Evolutionary conservation across 1,284 basidiomycete species (phyloP).

Genomic region (Schizophyllum commune): DNA sequence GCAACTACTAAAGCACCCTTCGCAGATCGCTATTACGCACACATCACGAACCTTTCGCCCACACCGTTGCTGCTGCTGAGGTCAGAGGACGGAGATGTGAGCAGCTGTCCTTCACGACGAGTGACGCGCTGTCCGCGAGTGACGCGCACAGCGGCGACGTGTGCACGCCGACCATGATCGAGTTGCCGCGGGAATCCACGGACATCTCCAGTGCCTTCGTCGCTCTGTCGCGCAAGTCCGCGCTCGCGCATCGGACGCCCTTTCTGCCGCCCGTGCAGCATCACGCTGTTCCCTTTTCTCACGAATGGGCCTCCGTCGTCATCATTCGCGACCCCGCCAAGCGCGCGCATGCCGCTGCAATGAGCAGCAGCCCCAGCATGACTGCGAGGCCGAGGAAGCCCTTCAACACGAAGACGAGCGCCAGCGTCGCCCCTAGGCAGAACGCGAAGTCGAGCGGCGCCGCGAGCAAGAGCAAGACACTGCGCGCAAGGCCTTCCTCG

Average conservation of each 20-base stretch:
- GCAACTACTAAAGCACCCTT: constrained; percentile 27
- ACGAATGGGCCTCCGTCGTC: no score
- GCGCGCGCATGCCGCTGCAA: constrained; percentile 31
- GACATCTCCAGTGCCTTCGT: constrained; percentile 2
- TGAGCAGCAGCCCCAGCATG: constrained; percentile 31
- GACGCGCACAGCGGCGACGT: background rate
- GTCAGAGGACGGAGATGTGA: no score
- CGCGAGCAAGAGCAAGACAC: constrained; percentile 33
- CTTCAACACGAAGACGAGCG: constrained; percentile 13
- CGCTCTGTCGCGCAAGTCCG: constrained; percentile 6
- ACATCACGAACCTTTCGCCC: background rate
- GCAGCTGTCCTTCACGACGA: no score
- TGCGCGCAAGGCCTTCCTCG: constrained; percentile 33
- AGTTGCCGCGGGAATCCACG: constrained; percentile 3
- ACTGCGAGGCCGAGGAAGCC: constrained; percentile 42
- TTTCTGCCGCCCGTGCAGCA: constrained; percentile 10
- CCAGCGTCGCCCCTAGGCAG: background rate
- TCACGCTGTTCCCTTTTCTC: constrained; percentile 20
- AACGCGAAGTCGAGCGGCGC: background rate
- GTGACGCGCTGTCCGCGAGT: background rate
- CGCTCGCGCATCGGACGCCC: constrained; percentile 12
- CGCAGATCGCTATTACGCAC: constrained; percentile 26
- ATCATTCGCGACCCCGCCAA: constrained; percentile 38
- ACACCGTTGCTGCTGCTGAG: no score
- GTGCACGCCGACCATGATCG: background rate